Percentiles rank a stretch among this genome's conserved stretches.
Evolutionary conservation across 108 stramenopile species (phyloP).

Genomic region (Nitzschia putrida): DNA sequence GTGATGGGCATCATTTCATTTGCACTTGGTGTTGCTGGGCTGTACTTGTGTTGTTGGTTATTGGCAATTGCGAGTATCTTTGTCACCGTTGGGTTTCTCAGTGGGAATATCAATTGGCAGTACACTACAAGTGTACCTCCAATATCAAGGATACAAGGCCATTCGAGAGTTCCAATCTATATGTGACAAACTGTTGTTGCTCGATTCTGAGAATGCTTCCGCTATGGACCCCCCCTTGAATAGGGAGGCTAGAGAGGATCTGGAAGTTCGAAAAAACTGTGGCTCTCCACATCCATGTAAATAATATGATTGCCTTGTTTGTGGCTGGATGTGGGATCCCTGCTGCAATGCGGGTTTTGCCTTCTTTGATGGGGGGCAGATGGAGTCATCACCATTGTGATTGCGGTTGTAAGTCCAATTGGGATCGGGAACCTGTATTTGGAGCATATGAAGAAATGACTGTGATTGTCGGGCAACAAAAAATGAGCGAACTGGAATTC

Average conservation of each 20-base stretch:
- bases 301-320: neutral
- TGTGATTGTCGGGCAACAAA: too few species aligned
- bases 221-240: neutral
- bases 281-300: neutral
- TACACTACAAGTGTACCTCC: constrained; percentile 14
- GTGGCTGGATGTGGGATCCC: neutral
- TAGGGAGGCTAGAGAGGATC: neutral
- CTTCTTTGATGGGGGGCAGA: neutral
- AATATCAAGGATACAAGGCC: constrained; percentile 19
- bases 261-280: neutral
- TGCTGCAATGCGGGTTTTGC: neutral
- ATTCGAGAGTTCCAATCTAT: constrained; percentile 7
- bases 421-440: too few species aligned
- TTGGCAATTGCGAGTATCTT: constrained; percentile 1
- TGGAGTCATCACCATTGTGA: neutral
- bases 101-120: constrained; percentile 35
- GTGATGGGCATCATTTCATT: constrained; percentile 25
- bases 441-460: too few species aligned
- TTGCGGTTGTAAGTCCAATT: neutral
- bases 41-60: constrained; percentile 1
- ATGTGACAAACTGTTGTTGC: neutral
- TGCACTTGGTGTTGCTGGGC: constrained; percentile 13
- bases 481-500: constrained; percentile 60
- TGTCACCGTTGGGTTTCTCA: constrained; percentile 11
- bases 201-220: neutral